phyloP scores from a whole-genome alignment of 2,329 filamentous ascomycete genomes.

The Gaeumannomyces sp. region DNA sequence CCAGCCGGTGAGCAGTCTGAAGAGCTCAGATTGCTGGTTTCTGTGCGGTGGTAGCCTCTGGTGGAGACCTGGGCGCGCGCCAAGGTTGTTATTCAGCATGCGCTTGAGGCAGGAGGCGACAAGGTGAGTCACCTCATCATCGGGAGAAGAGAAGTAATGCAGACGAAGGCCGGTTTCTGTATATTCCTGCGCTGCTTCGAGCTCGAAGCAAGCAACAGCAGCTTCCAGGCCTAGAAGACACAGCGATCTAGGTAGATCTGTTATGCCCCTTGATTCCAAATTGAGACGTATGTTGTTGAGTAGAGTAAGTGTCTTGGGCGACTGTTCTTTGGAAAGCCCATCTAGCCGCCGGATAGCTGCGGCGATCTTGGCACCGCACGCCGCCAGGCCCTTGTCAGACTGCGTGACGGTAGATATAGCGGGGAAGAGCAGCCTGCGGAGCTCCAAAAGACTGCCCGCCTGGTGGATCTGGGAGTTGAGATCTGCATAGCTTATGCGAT shows the following conservation, averaged over 20 bases:
- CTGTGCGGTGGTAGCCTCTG: neutral
- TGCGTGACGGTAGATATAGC: conserved; percentile 17
- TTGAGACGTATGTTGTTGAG: conserved; percentile 35
- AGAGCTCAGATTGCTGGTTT: neutral
- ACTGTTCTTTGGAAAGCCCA: neutral
- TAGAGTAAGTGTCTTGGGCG: conserved; percentile 24
- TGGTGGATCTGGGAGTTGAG: neutral
- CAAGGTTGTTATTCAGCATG: neutral
- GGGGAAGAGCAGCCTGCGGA: conserved; percentile 21
- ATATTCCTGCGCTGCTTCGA: conserved; percentile 16
- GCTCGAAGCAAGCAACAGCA: conserved; percentile 12
- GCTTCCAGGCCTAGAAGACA: conserved; percentile 16
- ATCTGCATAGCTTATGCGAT: neutral
- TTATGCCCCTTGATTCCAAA: conserved; percentile 19
- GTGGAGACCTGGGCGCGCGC: neutral
- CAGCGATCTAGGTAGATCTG: conserved; percentile 11
- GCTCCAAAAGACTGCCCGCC: conserved; percentile 12
- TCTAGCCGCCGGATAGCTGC: conserved; percentile 14
- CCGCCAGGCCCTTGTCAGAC: conserved; percentile 12
- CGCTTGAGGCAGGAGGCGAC: neutral
- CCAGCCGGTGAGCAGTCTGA: neutral
- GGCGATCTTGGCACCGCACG: neutral
- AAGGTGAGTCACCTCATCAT: neutral
- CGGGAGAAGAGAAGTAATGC: neutral
- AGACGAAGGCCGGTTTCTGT: conserved; percentile 10